Evolutionary conservation across 768 basidiomycete species (phyloP), one percentile per base, ranked within the genome.

Genomic region (Tubosaeta sp.): DNA sequence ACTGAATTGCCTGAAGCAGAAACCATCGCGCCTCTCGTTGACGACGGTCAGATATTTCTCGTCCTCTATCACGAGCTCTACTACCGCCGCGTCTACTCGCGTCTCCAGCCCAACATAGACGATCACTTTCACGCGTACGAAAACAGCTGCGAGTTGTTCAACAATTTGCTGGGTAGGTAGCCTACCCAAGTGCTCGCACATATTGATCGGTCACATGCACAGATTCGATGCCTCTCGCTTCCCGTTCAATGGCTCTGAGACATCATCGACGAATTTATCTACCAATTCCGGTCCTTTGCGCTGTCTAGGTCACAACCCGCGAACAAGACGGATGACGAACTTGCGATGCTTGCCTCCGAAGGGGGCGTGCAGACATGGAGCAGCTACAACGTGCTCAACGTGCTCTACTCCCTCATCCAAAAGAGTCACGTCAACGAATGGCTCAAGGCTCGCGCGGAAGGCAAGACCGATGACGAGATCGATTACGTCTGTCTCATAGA

Each of bases 191-290:
- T n/a, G n/a, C n/a, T n/a, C n/a, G n/a, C n/a, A n/a, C n/a, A n/a
- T n/a, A 22, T 33, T 39, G 8, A 53, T 31, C 6, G 22, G 31
- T 16, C 29, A 53, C 29, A 2, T 29, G 9, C 38, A 2, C 59
- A 93, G 93, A 98, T 70, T 95, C 93, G 11, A 97, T 54, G 91
- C n/a, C 84, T 98, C 46, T 86, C 95, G 55, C 83, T 99, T 22
- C 95, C 95, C 0, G 91, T 95, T 54, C 94, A 97, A 68, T 99
- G 95, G 95, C 72, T 99, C 8, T 98, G 95, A 92, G 93, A 95
- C 64, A 94, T 95, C 69, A 86, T 95, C 64, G 92, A 95, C 73
- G 93, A 95, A 62, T 95, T 95, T 67, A 95, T 97, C 60, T 99
- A 97, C 72, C 95, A 99, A 68, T 99, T 94, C 76, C 94, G 95